Conservation (phyloP, 169 alveolate genomes). For the Haemoproteus tartakovskyi region DNA sequence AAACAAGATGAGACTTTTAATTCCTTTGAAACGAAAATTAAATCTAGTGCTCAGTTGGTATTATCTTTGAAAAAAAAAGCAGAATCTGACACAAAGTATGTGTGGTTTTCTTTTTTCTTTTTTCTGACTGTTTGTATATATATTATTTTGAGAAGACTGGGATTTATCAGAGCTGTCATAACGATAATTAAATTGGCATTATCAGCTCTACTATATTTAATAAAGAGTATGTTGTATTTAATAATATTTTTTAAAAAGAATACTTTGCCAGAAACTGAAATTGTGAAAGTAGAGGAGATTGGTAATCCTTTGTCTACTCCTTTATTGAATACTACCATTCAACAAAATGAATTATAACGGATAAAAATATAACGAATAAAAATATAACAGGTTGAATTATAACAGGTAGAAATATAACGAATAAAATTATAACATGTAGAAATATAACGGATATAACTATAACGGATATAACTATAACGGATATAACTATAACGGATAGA, state of each 20-base stretch:
- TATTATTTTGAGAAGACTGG: conserved; percentile 48
- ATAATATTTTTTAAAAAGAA: conserved; percentile 5
- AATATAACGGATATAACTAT: no score
- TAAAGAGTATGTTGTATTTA: not conserved
- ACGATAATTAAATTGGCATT: conserved; percentile 7
- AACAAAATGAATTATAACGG: no score
- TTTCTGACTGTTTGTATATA: conserved; percentile 38
- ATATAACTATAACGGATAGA: no score
- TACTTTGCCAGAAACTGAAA: not conserved
- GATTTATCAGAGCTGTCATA: conserved; percentile 29
- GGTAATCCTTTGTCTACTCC: no score
- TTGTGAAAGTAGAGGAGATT: not conserved
- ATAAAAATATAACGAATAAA: no score
- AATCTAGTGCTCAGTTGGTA: conserved; percentile 37
- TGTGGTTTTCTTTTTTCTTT: conserved; percentile 56
- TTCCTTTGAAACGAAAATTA: conserved; percentile 35
- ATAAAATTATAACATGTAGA: no score
- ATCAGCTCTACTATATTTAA: conserved; percentile 10
- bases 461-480: no score
- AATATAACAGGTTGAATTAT: no score
- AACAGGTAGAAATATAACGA: no score
- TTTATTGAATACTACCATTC: no score
- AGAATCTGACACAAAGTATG: conserved; percentile 39
- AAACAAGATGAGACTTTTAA: conserved; percentile 58
- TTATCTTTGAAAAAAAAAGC: conserved; percentile 55